Conservation (phyloP, 257 asterid species). For the Rehmannia glutinosa region DNA sequence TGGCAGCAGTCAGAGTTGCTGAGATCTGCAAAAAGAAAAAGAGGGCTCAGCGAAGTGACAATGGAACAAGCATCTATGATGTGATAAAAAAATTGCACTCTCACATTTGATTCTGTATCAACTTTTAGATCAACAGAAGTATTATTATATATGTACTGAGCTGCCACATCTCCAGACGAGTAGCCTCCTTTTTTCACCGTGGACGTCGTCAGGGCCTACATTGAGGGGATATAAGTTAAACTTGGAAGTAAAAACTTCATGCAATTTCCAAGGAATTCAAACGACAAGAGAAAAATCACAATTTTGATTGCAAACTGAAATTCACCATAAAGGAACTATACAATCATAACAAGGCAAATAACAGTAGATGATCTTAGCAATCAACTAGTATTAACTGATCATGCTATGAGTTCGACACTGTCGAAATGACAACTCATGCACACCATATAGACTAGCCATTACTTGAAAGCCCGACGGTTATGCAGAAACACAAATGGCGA, state of each 20-base stretch:
- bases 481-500: not conserved
- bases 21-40: slow-evolving; percentile 43
- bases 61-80: not conserved
- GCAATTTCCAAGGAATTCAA: not conserved
- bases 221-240: not conserved
- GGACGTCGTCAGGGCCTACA: slow-evolving; percentile 79
- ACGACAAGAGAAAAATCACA: not conserved
- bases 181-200: slow-evolving; percentile 79
- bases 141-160: slow-evolving; percentile 60
- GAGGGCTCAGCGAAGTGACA: slow-evolving; percentile 9
- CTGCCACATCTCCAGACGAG: slow-evolving; percentile 81
- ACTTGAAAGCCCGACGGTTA: not conserved
- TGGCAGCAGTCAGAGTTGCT: slow-evolving; percentile 47
- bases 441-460: not conserved
- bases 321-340: not conserved
- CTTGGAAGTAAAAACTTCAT: not conserved
- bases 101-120: slow-evolving; percentile 86
- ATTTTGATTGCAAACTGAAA: not conserved
- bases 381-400: too few relatives aligned
- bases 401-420: not conserved
- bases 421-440: not conserved
- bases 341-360: not conserved
- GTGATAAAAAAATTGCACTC: slow-evolving; percentile 16
- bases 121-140: slow-evolving; percentile 63
- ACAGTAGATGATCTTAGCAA: not conserved